These are phyloP conservation scores for Aspergillus quadricinctus DNA, from an alignment of 2,329 filamentous ascomycete genomes.

Conservation along the genomic window DNA sequence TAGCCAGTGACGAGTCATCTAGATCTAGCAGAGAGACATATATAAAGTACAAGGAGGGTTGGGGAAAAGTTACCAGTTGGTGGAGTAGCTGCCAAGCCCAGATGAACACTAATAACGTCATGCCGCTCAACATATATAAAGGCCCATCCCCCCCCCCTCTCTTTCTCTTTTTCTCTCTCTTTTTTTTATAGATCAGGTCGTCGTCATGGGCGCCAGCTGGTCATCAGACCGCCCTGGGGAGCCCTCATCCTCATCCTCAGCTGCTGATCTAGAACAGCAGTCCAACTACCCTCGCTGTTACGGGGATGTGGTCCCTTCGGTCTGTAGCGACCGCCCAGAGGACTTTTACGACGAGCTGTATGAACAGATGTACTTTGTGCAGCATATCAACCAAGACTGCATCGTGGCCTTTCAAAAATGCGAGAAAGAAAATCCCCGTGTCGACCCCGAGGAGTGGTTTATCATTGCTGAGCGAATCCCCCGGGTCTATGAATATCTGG, in stretches of 20 bases:
- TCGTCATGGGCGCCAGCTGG: constrained; percentile 1
- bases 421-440: constrained; percentile 3
- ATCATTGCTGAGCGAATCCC: constrained; percentile 2
- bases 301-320: constrained; percentile 3
- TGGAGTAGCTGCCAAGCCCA: neutral
- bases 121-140: constrained; percentile 1
- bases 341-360: constrained; percentile 5
- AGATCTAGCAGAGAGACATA: neutral
- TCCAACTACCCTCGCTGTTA: constrained; percentile 2
- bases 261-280: constrained; percentile 2
- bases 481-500: constrained; percentile 5
- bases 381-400: constrained; percentile 1
- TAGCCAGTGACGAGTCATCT: neutral
- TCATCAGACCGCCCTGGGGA: neutral
- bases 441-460: constrained; percentile 5
- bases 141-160: neutral
- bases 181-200: neutral
- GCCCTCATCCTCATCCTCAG: neutral
- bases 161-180: neutral
- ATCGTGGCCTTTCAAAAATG: constrained; percentile 4
- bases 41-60: no score
- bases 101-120: neutral
- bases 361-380: constrained; percentile 3
- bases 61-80: neutral
- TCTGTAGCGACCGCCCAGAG: neutral